Evolutionary conservation across 768 basidiomycete genomes (phyloP), one percentile per base, ranked within the genome.

Genomic region (Pseudohyphozyma bogoriensis): DNA sequence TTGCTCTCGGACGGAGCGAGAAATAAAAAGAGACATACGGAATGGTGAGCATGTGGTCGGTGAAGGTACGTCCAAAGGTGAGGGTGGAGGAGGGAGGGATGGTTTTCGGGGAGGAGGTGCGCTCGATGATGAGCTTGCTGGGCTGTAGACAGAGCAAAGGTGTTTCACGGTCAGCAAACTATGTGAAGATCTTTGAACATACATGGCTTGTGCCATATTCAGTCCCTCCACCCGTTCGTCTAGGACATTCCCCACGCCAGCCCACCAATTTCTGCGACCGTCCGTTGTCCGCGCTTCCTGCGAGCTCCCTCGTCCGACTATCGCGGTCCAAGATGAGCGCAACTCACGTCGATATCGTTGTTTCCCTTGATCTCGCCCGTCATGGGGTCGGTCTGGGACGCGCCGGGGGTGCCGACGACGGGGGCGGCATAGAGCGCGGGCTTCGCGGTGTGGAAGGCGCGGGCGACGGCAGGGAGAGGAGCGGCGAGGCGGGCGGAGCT

Each of bases 11-110:
- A n/a, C n/a, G n/a, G n/a, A n/a, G n/a, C n/a, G n/a, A n/a, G n/a
- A n/a, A n/a, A n/a, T n/a, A n/a, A n/a, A n/a, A n/a, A n/a, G n/a
- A n/a, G n/a, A n/a, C n/a, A n/a, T n/a, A n/a, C n/a, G 35, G 35
- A 55, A 71, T 66, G 28, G 49, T 33, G 28, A 70, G 60, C 70
- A 71, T 71, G 60, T 71, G 70, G 59, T 71, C 70, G 35, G 69
- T 69, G 59, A 93, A 92, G 28, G 83, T 86, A 70, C 82, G 83
- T 0, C 92, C 92, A 69, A 93, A 97, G 10, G 85, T 78, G 57
- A 95, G 79, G 36, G 78, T 78, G 2, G 82, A 80, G 15, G 83
- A 77, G 0, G 83, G 79, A 3, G 89, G 87, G 9, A 81, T 76
- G 10, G 78, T 73, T 64, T 81, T 81, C 1, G 85, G 87, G 31